These are phyloP conservation scores for Mentha longifolia DNA, from an alignment of 257 asterid species.

Conservation along the genomic window DNA sequence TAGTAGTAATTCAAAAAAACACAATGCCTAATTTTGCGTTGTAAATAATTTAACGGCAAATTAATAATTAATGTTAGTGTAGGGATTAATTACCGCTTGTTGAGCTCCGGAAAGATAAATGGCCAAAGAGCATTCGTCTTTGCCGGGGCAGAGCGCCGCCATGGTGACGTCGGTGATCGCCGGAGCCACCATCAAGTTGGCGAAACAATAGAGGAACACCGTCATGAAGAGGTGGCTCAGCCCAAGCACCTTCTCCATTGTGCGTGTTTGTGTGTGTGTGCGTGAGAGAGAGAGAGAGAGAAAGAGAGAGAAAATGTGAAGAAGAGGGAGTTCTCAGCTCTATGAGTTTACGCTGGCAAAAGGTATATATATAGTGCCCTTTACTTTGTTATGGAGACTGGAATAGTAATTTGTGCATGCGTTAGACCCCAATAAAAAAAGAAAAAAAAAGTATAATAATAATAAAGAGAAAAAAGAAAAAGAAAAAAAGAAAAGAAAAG, in stretches of 20 bases:
- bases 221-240: slow-evolving; percentile 89
- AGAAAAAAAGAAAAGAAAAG: neutral
- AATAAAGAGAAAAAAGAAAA: neutral
- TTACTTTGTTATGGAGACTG: neutral
- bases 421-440: slow-evolving; percentile 10
- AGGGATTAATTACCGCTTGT: slow-evolving; percentile 60
- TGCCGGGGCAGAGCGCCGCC: slow-evolving; percentile 86
- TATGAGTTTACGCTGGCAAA: slow-evolving; percentile 10
- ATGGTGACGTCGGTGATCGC: slow-evolving; percentile 83
- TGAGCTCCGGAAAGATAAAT: slow-evolving; percentile 90
- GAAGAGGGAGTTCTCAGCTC: neutral
- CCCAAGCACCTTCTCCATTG: slow-evolving; percentile 53
- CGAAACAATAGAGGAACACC: slow-evolving; percentile 76
- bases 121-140: slow-evolving; percentile 78
- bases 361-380: slow-evolving; percentile 18
- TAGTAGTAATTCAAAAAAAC: neutral
- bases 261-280: slow-evolving; percentile 20
- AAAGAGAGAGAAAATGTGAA: neutral
- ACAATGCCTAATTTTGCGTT: neutral
- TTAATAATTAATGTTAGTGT: no score
- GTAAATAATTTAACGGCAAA: neutral
- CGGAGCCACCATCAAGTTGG: slow-evolving; percentile 86
- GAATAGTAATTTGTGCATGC: slow-evolving; percentile 29
- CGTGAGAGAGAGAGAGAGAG: neutral
- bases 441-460: neutral